Evolutionary conservation across 1,284 basidiomycete species (phyloP).

Genomic region (Tilletiopsis washingtonensis): DNA sequence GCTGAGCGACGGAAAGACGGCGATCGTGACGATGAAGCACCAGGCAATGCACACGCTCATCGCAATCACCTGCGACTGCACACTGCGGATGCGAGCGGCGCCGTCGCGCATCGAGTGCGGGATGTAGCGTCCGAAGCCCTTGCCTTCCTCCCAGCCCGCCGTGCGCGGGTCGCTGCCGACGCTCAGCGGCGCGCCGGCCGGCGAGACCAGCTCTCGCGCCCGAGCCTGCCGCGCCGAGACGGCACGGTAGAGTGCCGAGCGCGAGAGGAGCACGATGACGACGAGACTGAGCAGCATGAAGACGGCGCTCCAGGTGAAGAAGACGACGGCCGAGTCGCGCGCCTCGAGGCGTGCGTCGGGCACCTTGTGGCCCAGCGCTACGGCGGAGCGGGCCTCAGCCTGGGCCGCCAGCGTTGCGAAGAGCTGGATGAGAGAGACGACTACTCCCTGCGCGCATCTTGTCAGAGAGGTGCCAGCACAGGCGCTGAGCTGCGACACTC

Average conservation of each 20-base stretch:
- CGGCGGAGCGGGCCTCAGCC: not conserved
- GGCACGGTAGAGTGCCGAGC: not conserved
- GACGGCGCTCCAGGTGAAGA: not conserved
- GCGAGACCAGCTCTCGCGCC: no score
- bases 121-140: slow-evolving; percentile 1
- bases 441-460: not conserved
- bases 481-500: slow-evolving; percentile 10
- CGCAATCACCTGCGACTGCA: slow-evolving; percentile 26
- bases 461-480: slow-evolving; percentile 6
- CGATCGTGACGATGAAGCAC: slow-evolving; percentile 23
- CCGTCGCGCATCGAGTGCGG: not conserved
- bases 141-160: not conserved
- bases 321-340: not conserved
- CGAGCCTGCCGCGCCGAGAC: not conserved
- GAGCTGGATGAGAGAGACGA: slow-evolving; percentile 1
- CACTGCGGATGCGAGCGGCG: not conserved
- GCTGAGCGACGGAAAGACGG: slow-evolving; percentile 35
- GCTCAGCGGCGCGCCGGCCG: not conserved
- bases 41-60: slow-evolving; percentile 16
- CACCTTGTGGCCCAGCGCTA: not conserved
- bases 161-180: not conserved
- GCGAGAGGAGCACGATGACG: not conserved
- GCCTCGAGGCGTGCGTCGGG: not conserved
- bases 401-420: slow-evolving; percentile 4
- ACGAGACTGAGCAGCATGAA: slow-evolving; percentile 1